phyloP scores from a whole-genome alignment of 75 land plant species.

The Sequoia sempervirens region DNA sequence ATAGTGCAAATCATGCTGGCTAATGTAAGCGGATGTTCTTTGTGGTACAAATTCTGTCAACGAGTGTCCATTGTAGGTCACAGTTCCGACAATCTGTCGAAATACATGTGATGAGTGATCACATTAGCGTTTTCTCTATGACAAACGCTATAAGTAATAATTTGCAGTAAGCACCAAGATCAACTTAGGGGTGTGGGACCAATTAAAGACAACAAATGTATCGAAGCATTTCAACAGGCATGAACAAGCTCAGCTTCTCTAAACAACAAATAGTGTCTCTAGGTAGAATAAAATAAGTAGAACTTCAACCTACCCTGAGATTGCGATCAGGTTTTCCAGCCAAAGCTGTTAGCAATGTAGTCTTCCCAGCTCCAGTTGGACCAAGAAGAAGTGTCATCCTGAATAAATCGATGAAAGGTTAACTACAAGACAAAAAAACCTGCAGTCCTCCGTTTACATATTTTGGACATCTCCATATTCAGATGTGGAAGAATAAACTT shows the following conservation, averaged over 20 bases:
- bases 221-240: neutral
- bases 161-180: neutral
- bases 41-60: conserved; percentile 23
- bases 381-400: conserved; percentile 74
- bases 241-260: neutral
- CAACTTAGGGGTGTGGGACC: too few relatives aligned
- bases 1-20: conserved; percentile 23
- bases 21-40: conserved; percentile 23
- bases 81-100: neutral
- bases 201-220: neutral
- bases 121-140: neutral
- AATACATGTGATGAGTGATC: neutral
- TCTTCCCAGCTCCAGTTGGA: conserved; percentile 73
- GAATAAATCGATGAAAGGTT: neutral
- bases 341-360: conserved; percentile 64
- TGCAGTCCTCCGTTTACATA: neutral
- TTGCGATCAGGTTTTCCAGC: conserved; percentile 49
- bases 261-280: neutral
- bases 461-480: conserved; percentile 17
- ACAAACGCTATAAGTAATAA: neutral
- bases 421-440: neutral
- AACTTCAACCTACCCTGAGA: conserved; percentile 37
- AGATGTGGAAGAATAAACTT: neutral
- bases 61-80: conserved; percentile 17
- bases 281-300: neutral